Conservation (phyloP, 2,329 filamentous ascomycete genomes). For the Fonsecaea monophora region DNA sequence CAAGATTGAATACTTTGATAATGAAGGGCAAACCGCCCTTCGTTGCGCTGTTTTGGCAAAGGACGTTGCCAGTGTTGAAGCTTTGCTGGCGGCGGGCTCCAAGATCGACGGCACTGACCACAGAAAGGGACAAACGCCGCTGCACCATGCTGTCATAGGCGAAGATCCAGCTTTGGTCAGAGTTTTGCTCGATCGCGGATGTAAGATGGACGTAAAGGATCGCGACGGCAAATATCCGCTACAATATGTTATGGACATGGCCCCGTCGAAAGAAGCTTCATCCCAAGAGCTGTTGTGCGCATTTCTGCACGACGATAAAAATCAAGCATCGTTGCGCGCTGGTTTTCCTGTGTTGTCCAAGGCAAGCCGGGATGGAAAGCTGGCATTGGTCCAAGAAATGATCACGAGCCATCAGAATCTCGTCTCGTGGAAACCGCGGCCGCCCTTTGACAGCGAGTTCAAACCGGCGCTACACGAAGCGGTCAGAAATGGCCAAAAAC, state of each 20-base stretch:
- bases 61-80: slow-evolving; percentile 5
- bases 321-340: not conserved
- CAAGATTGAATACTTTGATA: slow-evolving; percentile 3
- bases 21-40: slow-evolving; percentile 16
- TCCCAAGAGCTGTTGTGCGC: not conserved
- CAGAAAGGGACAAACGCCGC: slow-evolving; percentile 16
- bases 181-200: not conserved
- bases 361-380: not conserved
- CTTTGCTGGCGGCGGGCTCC: slow-evolving; percentile 14
- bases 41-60: slow-evolving; percentile 17
- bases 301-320: not conserved
- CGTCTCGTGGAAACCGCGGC: not conserved
- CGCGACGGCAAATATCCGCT: not conserved
- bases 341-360: not conserved
- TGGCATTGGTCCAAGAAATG: not conserved
- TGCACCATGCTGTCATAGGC: slow-evolving; percentile 18
- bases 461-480: slow-evolving; percentile 5
- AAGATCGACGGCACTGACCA: slow-evolving; percentile 19
- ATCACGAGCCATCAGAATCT: not conserved
- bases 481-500: not conserved
- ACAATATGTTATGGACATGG: slow-evolving; percentile 3
- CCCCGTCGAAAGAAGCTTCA: not conserved
- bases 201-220: not conserved
- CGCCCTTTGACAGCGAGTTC: not conserved
- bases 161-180: slow-evolving; percentile 3